Base-by-base conservation (phyloP, 2,329 filamentous ascomycete genomes). In the Trichoderma gracile region DNA sequence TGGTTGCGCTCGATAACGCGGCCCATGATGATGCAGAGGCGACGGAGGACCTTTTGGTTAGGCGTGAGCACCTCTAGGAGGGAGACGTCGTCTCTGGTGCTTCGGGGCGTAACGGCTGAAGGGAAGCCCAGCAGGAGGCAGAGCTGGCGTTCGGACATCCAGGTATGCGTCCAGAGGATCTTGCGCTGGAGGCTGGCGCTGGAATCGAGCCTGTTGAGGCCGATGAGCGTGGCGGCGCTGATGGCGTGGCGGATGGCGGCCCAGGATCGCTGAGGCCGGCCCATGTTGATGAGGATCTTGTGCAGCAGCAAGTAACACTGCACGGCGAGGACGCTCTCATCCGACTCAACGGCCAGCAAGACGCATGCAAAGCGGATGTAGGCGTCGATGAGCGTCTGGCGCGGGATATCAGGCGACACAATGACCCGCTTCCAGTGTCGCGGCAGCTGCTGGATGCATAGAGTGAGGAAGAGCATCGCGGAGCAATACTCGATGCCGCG, bases 201-300 rank as follows among this genome's bases (percentile, higher is more conserved):
- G 65, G 30, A 71, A 17, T 62, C 68, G 4, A 73, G 72, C 10
- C 76, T 70, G 66, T 82, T 78, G 38, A 79, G 76, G 67, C 83
- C 81, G 1, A 84, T 79, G 1, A 86, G 73, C 65, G 86, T 78
- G 7, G 79, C 79, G 65, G 81, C 80, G 68, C 81, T 81, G 45
- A 86, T 74, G 3, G 79, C 84, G 46, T 80, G 78, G 14, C 84
- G 79, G 46, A 78, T 77, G 9, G 78, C 72, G 5, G 84, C 74
- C 85, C 84, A 87, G 1, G 82, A 80, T 67, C 81, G 78, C 42
- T 82, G 79, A 12, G 85, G 83, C 47, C 81, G 80, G 2, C 84
- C 85, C 66, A 84, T 80, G 64, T 85, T 82, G 58, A 84, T 74
- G 66, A 83, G 81, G 66, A 82, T 79, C 69, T 85, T 86, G 14